Conservation (phyloP, 331 rosid species). For the Malus hybrid region DNA sequence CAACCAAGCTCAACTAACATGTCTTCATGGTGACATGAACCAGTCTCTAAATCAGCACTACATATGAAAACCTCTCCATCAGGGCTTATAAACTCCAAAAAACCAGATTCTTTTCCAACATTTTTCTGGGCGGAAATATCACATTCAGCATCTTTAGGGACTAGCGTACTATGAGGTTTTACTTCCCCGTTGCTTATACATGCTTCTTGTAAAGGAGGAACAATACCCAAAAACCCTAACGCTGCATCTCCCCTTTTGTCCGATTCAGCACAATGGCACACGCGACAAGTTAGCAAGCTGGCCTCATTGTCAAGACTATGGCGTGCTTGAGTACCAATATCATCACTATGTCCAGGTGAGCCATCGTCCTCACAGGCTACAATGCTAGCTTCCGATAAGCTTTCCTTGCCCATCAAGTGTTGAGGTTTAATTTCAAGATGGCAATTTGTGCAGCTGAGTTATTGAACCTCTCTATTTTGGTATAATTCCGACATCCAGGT, state of each 20-base stretch:
- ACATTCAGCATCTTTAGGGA: conserved; percentile 15
- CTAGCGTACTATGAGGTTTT: conserved; percentile 22
- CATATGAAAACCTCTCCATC: conserved; percentile 84
- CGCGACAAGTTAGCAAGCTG: conserved; percentile 62
- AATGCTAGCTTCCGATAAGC: conserved; percentile 23
- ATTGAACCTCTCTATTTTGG: conserved; percentile 10
- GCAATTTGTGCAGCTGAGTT: conserved; percentile 13
- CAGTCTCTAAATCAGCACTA: conserved; percentile 68
- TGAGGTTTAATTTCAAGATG: conserved; percentile 7
- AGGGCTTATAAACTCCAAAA: conserved; percentile 73
- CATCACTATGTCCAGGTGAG: conserved; percentile 29
- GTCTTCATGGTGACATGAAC: conserved; percentile 51
- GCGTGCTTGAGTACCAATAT: conserved; percentile 42
- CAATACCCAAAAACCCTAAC: conserved; percentile 58
- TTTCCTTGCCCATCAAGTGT: conserved; percentile 42
- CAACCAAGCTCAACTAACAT: conserved; percentile 83
- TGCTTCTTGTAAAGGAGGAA: conserved; percentile 35
- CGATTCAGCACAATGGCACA: conserved; percentile 87
- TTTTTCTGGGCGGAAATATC: conserved; percentile 19
- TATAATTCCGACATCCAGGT: conserved; percentile 2
- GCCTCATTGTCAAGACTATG: conserved; percentile 51
- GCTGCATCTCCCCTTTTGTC: conserved; percentile 82
- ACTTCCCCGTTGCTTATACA: conserved; percentile 24
- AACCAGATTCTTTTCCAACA: conserved; percentile 35
- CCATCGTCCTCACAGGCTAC: conserved; percentile 25